These are phyloP conservation scores for Exophiala oligosperma DNA, from an alignment of 2,329 filamentous ascomycete species.

Conservation along the genomic window DNA sequence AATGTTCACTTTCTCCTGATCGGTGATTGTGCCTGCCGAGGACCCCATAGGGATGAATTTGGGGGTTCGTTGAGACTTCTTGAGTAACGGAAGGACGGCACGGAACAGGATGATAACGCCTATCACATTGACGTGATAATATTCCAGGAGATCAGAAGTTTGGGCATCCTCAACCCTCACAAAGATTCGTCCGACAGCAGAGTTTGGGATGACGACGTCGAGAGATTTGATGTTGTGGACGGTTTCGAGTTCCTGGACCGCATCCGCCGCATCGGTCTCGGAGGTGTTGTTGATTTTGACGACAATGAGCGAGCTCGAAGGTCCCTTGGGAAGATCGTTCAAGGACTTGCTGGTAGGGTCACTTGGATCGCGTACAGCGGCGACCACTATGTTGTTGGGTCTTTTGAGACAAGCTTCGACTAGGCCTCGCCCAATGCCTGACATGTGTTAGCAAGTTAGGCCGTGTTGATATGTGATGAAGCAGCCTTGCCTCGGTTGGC, in stretches of 20 bases:
- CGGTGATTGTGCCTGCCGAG: conserved; percentile 5
- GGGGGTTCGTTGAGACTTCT: conserved; percentile 24
- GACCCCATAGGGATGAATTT: conserved; percentile 17
- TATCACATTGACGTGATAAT: conserved; percentile 37
- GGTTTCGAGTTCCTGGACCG: conserved; percentile 34
- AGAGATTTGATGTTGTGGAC: conserved; percentile 42
- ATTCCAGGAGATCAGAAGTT: conserved; percentile 28
- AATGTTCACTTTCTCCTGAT: not conserved
- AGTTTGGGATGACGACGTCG: conserved; percentile 56
- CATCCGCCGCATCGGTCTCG: conserved; percentile 36
- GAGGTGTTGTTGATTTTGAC: conserved; percentile 29
- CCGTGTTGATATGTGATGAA: too few relatives aligned
- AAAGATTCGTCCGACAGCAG: conserved; percentile 23
- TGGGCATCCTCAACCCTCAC: conserved; percentile 17
- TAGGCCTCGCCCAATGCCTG: conserved; percentile 32
- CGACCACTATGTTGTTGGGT: conserved; percentile 27
- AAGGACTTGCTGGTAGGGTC: conserved; percentile 26
- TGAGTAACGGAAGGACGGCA: conserved; percentile 43
- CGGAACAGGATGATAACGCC: conserved; percentile 48
- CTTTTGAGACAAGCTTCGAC: conserved; percentile 25
- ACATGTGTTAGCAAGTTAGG: too few relatives aligned
- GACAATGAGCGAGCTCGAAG: conserved; percentile 24
- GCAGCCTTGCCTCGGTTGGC: conserved; percentile 33
- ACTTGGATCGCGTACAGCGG: conserved; percentile 8
- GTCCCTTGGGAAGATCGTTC: not conserved